Conservation (phyloP, 2,329 filamentous ascomycete species). For the Metarhizium anisopliae region DNA sequence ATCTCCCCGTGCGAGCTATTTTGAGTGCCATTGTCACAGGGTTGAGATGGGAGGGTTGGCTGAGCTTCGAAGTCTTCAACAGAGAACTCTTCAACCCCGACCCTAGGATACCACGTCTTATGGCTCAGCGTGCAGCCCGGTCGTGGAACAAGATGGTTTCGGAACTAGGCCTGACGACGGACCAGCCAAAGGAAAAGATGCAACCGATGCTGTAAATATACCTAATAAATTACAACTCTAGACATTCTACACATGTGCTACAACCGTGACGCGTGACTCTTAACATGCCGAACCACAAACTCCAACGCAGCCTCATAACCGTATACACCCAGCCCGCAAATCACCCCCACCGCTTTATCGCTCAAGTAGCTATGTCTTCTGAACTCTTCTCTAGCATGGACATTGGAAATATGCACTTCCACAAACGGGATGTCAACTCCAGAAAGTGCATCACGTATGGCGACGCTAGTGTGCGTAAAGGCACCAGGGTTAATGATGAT, state of each 20-base stretch:
- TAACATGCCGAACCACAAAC: constrained; percentile 38
- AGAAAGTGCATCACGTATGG: constrained; percentile 63
- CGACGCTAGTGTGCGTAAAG: constrained; percentile 68
- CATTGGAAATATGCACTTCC: constrained; percentile 69
- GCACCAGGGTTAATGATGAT: constrained; percentile 70
- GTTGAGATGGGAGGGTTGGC: constrained; percentile 59
- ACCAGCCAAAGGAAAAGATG: constrained; percentile 12
- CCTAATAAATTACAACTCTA: neutral
- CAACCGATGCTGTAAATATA: constrained; percentile 24
- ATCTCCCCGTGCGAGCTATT: constrained; percentile 57
- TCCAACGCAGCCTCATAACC: constrained; percentile 55
- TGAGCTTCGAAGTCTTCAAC: constrained; percentile 62
- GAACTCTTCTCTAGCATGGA: constrained; percentile 62
- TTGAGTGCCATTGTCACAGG: constrained; percentile 52
- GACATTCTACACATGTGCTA: neutral
- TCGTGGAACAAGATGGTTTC: constrained; percentile 39
- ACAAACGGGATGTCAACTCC: constrained; percentile 65
- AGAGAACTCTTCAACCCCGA: constrained; percentile 28
- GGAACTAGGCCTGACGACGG: constrained; percentile 20
- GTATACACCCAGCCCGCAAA: constrained; percentile 58
- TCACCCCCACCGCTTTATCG: constrained; percentile 67
- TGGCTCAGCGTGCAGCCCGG: constrained; percentile 48
- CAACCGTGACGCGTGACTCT: constrained; percentile 14
- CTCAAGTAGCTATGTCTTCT: constrained; percentile 62
- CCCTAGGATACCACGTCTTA: constrained; percentile 51